Evolutionary conservation across 495 filamentous ascomycete species (phyloP).

Genomic region (Rhizodiscina lignyota): DNA sequence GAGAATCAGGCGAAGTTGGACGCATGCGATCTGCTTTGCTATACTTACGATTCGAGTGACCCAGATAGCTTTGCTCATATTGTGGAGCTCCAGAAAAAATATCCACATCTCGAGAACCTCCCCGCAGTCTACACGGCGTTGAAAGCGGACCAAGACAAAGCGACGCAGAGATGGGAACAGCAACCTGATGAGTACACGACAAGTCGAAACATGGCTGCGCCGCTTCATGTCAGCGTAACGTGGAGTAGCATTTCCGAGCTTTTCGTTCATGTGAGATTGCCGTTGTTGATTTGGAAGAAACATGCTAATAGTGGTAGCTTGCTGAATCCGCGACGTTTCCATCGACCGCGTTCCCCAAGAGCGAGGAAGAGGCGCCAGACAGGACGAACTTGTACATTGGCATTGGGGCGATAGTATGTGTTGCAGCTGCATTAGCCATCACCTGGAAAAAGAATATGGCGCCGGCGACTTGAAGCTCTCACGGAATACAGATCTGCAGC

Average conservation of each 20-base stretch:
- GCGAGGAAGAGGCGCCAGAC: conserved; percentile 66
- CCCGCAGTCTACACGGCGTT: conserved; percentile 82
- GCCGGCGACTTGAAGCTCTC: too few relatives aligned
- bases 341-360: conserved; percentile 71
- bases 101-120: conserved; percentile 69
- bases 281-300: background rate
- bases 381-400: conserved; percentile 74
- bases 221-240: conserved; percentile 82
- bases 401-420: conserved; percentile 62
- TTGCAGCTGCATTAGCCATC: conserved; percentile 63
- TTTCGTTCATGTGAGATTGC: conserved; percentile 45
- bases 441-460: conserved; percentile 37
- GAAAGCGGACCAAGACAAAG: conserved; percentile 89
- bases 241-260: conserved; percentile 85
- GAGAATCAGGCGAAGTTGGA: conserved; percentile 88
- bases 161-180: conserved; percentile 73
- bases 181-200: conserved; percentile 90
- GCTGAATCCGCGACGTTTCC: conserved; percentile 88
- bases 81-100: conserved; percentile 53
- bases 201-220: conserved; percentile 62
- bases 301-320: conserved; percentile 30
- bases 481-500: too few relatives aligned
- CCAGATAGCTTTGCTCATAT: conserved; percentile 91
- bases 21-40: conserved; percentile 83
- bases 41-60: conserved; percentile 91